A percentile compares a stretch with the other conserved stretches of the same genome.
These are phyloP conservation scores for Suhomyces bolitotheri DNA, from an alignment of 1,139 yeast species.

Conservation along the genomic window DNA sequence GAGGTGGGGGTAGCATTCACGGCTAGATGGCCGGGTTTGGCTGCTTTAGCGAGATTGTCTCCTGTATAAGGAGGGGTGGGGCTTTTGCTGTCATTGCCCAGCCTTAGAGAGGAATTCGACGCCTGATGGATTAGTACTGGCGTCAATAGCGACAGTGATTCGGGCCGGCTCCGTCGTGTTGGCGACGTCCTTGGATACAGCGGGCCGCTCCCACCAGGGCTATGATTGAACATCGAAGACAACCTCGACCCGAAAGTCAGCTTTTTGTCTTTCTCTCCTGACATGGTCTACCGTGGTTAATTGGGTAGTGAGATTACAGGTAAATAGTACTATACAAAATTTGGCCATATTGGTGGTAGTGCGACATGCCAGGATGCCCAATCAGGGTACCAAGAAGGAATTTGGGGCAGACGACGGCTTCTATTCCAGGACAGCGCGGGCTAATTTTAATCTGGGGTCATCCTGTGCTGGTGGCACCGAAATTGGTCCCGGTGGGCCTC, in stretches of 20 bases:
- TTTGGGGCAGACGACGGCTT: too few relatives aligned
- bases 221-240: slow-evolving; percentile 29
- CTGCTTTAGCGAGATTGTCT: neutral
- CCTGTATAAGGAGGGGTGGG: slow-evolving; percentile 6
- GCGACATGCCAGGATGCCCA: too few relatives aligned
- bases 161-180: neutral
- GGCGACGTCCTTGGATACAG: slow-evolving; percentile 1
- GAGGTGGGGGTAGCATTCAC: too few relatives aligned
- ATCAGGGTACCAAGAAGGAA: too few relatives aligned
- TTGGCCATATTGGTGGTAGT: too few relatives aligned
- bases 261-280: slow-evolving; percentile 16
- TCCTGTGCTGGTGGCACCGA: too few relatives aligned
- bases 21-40: too few relatives aligned
- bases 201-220: slow-evolving; percentile 8
- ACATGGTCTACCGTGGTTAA: slow-evolving; percentile 7
- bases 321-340: too few relatives aligned
- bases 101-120: slow-evolving; percentile 9
- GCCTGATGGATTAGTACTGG: slow-evolving; percentile 11
- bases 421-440: too few relatives aligned
- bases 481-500: too few relatives aligned
- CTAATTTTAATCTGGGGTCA: too few relatives aligned
- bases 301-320: neutral
- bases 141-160: slow-evolving; percentile 8
- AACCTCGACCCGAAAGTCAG: slow-evolving; percentile 28
- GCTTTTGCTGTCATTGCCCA: slow-evolving; percentile 5